A percentile compares a stretch with the other conserved stretches of the same genome.
Evolutionary conservation across 768 basidiomycete genomes (phyloP).

Genomic region (Termitomyces sp.): DNA sequence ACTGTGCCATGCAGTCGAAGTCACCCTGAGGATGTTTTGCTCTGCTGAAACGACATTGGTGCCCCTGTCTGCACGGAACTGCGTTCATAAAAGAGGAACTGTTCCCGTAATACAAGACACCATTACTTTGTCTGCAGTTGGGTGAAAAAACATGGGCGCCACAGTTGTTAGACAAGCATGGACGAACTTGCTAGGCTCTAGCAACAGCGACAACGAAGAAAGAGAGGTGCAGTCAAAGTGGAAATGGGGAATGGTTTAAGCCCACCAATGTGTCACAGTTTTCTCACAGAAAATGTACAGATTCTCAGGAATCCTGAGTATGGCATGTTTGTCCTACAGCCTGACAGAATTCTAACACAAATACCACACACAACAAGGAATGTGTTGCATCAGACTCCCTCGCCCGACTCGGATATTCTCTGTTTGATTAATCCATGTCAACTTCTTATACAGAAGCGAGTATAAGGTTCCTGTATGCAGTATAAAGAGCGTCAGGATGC

Average conservation of each 20-base stretch:
- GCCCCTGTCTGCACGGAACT: slow-evolving; percentile 9
- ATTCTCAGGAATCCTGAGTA: not conserved
- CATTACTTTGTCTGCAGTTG: not conserved
- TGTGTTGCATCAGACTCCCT: not conserved
- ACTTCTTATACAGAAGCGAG: not conserved
- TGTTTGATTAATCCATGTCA: not conserved
- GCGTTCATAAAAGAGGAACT: not conserved
- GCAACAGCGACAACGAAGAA: not conserved
- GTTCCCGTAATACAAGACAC: not conserved
- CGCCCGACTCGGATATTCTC: not conserved
- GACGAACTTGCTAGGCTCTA: not conserved
- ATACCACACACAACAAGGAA: not conserved
- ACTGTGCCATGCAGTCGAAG: slow-evolving; percentile 19
- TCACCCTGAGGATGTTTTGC: slow-evolving; percentile 19
- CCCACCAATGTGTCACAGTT: not conserved
- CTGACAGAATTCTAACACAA: not conserved
- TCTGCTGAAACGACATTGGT: slow-evolving; percentile 29
- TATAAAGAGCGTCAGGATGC: not conserved
- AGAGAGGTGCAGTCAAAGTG: not conserved
- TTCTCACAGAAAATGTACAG: not conserved
- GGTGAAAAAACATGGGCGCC: not conserved
- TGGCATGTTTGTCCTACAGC: not conserved
- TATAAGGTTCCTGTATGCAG: not conserved
- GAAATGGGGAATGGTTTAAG: not conserved
- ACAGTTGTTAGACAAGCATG: not conserved